phyloP scores from a whole-genome alignment of 139 green algal genomes.

The Trebouxia sp. region DNA sequence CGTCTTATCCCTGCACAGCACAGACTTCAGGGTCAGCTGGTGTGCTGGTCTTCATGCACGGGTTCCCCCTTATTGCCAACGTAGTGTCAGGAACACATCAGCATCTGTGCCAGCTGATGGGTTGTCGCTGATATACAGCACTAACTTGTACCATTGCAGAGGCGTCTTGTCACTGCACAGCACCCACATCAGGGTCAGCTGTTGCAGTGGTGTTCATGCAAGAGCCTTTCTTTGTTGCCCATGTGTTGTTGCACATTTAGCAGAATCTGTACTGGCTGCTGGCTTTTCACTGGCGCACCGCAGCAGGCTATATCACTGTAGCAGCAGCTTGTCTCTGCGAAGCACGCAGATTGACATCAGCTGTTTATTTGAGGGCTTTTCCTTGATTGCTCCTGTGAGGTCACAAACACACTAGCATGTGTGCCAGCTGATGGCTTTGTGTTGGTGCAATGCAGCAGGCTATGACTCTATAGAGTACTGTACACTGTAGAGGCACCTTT shows the following conservation, averaged over 20 bases:
- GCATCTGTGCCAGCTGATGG: slow-evolving; percentile 54
- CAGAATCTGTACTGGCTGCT: slow-evolving; percentile 54
- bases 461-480: too few relatives aligned
- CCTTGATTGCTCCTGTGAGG: too few relatives aligned
- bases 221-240: slow-evolving; percentile 50
- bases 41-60: slow-evolving; percentile 26
- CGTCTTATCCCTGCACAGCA: background rate
- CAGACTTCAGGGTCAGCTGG: too few relatives aligned
- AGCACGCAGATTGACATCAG: background rate
- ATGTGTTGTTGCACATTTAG: slow-evolving; percentile 54
- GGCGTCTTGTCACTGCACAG: background rate
- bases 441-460: too few relatives aligned
- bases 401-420: too few relatives aligned
- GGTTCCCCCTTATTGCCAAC: slow-evolving; percentile 53
- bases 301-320: slow-evolving; percentile 28
- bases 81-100: slow-evolving; percentile 56
- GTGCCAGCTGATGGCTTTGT: too few relatives aligned
- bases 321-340: background rate
- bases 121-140: slow-evolving; percentile 47
- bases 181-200: background rate
- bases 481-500: too few relatives aligned
- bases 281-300: slow-evolving; percentile 48
- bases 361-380: too few relatives aligned
- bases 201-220: background rate
- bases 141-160: slow-evolving; percentile 26